Evolutionary conservation across 1,284 basidiomycete genomes (phyloP), one percentile per base, ranked within the genome.

Genomic region (Ceratobasidium sp.): DNA sequence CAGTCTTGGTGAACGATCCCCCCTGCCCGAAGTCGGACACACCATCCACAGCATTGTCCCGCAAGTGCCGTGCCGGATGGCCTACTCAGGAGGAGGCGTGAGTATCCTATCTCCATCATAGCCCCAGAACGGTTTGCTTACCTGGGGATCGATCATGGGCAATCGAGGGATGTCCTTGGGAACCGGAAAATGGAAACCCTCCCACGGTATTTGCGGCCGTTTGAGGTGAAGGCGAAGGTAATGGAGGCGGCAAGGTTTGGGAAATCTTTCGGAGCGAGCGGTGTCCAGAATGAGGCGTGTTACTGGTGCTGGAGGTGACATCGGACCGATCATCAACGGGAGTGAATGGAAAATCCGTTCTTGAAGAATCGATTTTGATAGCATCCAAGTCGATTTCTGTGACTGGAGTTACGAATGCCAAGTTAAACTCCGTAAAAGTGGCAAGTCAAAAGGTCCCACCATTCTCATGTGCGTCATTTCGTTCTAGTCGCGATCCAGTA

Each of bases 311-410:
- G 3, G 60, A 65, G 22, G 60, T 65, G 7, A 65, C 49, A 22
- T 65, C 60, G 15, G 60, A 65, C 0, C 60, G 60, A 31, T 65
- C 60, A 27, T 65, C 60, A 10, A 65, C 60, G 2, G 60, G 60
- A 17, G 60, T 50, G 22, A 65, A 65, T 4, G 60, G 34, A 25
- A 34, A 65, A 20, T 20, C 38, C 3, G 49, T 35, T 2, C 49
- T 13, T n/a, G 38, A 3, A 8, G 49, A 20, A 22, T 65, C 32
- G 7, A 45, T 15, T 15, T 3, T 17, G 10, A 20, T 29, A 1
- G 27, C 8, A 20, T 65, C 34, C 1, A 35, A 52, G n/a, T 53
- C 49, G 20, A 49, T 12, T 27, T 8, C 22, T 31, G 35, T 42
- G 35, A 53, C 20, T 20, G 49, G 60, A 4, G 49, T 38, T 65